These are phyloP conservation scores for Cenchrus purpureus DNA, from an alignment of 176 grass and related monocot genomes.

Conservation along the genomic window DNA sequence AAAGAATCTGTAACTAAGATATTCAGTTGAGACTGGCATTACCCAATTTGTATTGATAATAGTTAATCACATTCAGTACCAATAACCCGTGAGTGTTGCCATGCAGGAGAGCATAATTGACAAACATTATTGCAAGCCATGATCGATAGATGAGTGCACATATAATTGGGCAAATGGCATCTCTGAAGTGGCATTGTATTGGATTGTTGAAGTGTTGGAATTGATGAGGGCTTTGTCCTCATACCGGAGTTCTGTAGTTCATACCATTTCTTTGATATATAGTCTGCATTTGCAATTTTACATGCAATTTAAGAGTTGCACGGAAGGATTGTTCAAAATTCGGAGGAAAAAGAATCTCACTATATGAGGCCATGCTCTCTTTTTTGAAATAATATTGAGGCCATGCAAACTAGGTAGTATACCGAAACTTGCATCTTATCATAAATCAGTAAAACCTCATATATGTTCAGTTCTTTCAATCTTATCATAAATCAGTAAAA, in stretches of 20 bases:
- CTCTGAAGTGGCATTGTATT: neutral
- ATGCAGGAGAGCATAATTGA: neutral
- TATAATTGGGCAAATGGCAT: neutral
- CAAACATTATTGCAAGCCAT: neutral
- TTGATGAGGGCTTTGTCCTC: neutral
- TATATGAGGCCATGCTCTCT: neutral
- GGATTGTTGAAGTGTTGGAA: neutral
- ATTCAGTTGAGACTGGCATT: too few relatives aligned
- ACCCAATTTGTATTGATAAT: neutral
- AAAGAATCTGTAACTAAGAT: too few relatives aligned
- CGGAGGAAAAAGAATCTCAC: too few relatives aligned
- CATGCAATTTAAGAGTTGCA: neutral
- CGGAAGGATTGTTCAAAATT: too few relatives aligned
- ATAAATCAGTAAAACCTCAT: neutral
- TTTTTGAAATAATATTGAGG: too few relatives aligned
- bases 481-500: neutral
- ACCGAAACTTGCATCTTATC: neutral
- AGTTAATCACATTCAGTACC: neutral
- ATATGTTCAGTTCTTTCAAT: neutral
- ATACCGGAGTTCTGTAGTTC: neutral
- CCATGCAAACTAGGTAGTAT: neutral
- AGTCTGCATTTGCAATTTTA: neutral
- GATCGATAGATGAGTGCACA: neutral
- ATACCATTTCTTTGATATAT: neutral
- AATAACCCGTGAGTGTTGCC: neutral